A percentile compares a stretch with the other conserved stretches of the same genome.
Evolutionary conservation across 306 rosid species (phyloP).

Genomic region (Datisca glomerata): DNA sequence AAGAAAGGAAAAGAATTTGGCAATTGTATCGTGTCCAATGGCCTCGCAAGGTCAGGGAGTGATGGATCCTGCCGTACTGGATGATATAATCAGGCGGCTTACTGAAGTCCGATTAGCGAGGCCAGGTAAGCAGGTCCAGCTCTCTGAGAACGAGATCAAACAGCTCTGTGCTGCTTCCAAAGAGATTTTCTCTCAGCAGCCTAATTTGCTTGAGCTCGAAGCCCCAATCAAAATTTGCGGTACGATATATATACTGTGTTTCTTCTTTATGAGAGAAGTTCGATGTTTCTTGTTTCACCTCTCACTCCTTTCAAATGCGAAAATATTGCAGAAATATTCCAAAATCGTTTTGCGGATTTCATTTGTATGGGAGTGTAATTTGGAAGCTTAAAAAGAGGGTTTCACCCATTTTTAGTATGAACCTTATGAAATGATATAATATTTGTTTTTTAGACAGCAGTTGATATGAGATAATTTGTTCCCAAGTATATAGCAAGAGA

Average conservation of each 20-base stretch:
- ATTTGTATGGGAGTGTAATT: too few species aligned
- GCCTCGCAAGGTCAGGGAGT: constrained; percentile 45
- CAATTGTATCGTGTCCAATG: too few species aligned
- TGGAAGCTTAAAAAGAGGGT: too few species aligned
- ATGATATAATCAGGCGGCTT: constrained; percentile 77
- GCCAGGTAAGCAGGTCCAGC: constrained; percentile 86
- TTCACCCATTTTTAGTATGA: too few species aligned
- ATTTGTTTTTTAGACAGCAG: too few species aligned
- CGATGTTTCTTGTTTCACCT: background rate
- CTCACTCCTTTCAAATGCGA: background rate
- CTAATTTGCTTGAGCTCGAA: constrained; percentile 90
- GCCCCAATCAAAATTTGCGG: constrained; percentile 97
- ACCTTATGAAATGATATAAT: too few species aligned
- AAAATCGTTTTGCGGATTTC: too few species aligned
- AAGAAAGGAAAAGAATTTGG: constrained; percentile 1
- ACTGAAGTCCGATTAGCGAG: constrained; percentile 72
- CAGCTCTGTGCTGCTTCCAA: constrained; percentile 70
- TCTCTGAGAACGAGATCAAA: constrained; percentile 88
- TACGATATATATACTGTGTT: constrained; percentile 5
- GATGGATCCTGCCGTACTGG: constrained; percentile 67
- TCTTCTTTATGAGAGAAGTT: background rate
- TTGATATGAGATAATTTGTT: too few species aligned
- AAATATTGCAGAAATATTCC: too few species aligned
- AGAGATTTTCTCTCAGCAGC: constrained; percentile 69
- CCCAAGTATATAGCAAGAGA: too few species aligned